Evolutionary conservation across 1,284 basidiomycete genomes (phyloP).

Genomic region (Fomitopsis betulina): DNA sequence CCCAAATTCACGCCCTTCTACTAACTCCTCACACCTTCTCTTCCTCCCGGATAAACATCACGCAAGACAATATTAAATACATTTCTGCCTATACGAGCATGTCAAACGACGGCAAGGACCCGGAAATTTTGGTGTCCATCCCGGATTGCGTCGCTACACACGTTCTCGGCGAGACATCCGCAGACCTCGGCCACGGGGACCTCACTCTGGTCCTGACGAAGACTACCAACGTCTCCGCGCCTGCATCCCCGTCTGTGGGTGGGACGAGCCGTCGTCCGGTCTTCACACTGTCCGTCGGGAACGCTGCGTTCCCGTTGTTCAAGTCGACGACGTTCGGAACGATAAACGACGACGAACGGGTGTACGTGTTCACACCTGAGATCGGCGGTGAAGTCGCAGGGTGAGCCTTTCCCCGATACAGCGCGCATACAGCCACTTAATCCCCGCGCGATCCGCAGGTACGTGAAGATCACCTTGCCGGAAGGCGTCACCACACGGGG

Average conservation of each 20-base stretch:
- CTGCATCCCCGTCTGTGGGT: background rate
- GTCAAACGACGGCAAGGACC: slow-evolving; percentile 2
- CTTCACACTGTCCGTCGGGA: slow-evolving; percentile 21
- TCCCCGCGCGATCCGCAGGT: slow-evolving; percentile 9
- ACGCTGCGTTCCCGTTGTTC: slow-evolving; percentile 23
- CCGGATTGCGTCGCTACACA: slow-evolving; percentile 21
- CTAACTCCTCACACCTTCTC: background rate
- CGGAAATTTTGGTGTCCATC: slow-evolving; percentile 17
- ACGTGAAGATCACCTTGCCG: slow-evolving; percentile 26
- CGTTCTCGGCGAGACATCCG: slow-evolving; percentile 20
- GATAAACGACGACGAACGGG: slow-evolving; percentile 18
- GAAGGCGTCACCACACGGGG: slow-evolving; percentile 16
- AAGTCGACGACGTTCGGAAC: slow-evolving; percentile 25
- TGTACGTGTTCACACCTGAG: slow-evolving; percentile 27
- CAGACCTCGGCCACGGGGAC: slow-evolving; percentile 22
- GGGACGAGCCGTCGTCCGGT: slow-evolving; percentile 6
- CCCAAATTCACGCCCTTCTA: background rate
- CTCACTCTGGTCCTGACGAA: slow-evolving; percentile 15
- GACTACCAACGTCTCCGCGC: background rate
- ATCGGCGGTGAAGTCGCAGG: slow-evolving; percentile 18
- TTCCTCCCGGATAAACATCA: background rate
- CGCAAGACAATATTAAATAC: background rate
- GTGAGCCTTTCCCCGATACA: slow-evolving; percentile 8
- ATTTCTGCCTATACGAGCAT: background rate
- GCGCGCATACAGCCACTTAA: background rate